Base-by-base conservation (phyloP, 1,284 basidiomycete species). In the Tremellales sp. region DNA sequence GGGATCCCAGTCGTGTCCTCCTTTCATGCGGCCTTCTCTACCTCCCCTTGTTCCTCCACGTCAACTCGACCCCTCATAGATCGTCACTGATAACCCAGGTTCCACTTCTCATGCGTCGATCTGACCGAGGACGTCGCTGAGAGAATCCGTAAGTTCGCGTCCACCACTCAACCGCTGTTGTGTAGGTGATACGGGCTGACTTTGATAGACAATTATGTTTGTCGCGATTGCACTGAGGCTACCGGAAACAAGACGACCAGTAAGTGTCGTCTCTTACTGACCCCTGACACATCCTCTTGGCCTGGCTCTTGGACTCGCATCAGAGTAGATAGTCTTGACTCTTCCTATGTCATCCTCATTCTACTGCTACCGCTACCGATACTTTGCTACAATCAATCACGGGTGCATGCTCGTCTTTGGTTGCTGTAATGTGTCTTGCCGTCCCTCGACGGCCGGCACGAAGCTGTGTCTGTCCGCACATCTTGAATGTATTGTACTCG, bases 111-210 rank as follows among this genome's bases (percentile, higher is more conserved):
- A 10, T 72, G 70, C 35, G 46, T 72, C 24, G 46, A 54, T 8
- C 35, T 72, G 26, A 49, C 43, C 4, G 58, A 60, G 4, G 57
- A 60, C 2, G 60, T 64, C 23, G 68, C 68, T 3, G 67, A 69
- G 45, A 51, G 49, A 29, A 68, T 70, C 25, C 63, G 70, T 71
- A 47, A 41, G 70, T 68, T n/a, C n/a, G n/a, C n/a, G n/a, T n/a
- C n/a, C n/a, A n/a, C n/a, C n/a, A n/a, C n/a, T n/a, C n/a, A n/a
- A n/a, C 17, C 21, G 11, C 4, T 25, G 19, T 46, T 15, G 4
- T 5, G 17, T 7, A 7, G 23, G 26, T 45, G 22, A 44, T 25
- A 10, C 36, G 4, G 4, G 3, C 23, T 5, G 29, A 8, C 29
- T 8, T 15, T 29, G 29, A 26, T 55, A 70, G 69, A 66, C 43